phyloP scores from a whole-genome alignment of 805 yeast species.

The Isabelozyma pseudorhagii region DNA sequence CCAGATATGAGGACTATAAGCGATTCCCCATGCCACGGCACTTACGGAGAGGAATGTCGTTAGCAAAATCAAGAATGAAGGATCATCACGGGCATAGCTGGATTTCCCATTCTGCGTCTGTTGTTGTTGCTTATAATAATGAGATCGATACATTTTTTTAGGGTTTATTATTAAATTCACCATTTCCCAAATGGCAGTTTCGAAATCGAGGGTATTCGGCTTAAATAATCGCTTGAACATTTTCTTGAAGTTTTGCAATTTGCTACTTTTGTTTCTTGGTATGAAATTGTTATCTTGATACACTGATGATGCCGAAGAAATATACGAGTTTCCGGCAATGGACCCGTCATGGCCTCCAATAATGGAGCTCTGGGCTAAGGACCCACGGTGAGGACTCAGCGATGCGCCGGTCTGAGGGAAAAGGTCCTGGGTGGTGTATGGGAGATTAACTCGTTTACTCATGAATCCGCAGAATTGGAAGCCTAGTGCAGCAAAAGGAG shows the following conservation, averaged over 20 bases:
- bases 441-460: slow-evolving; percentile 38
- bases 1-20: slow-evolving; percentile 62
- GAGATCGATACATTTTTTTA: slow-evolving; percentile 73
- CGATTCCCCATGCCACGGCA: slow-evolving; percentile 88
- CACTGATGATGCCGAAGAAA: slow-evolving; percentile 12
- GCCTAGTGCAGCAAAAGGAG: background rate
- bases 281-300: slow-evolving; percentile 3
- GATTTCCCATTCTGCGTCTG: slow-evolving; percentile 40
- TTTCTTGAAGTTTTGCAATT: slow-evolving; percentile 21
- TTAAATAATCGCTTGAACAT: slow-evolving; percentile 44
- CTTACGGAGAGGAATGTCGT: slow-evolving; percentile 64
- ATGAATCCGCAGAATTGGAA: slow-evolving; percentile 8
- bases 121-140: slow-evolving; percentile 72
- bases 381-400: background rate
- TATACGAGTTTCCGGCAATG: slow-evolving; percentile 20
- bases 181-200: slow-evolving; percentile 92
- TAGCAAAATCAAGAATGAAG: slow-evolving; percentile 75
- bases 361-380: background rate
- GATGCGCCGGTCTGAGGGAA: slow-evolving; percentile 26
- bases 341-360: slow-evolving; percentile 7
- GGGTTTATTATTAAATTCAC: slow-evolving; percentile 71
- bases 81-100: slow-evolving; percentile 89
- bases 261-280: slow-evolving; percentile 1
- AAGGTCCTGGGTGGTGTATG: slow-evolving; percentile 42
- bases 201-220: slow-evolving; percentile 84